These are phyloP conservation scores for Beauveria asiatica DNA, from an alignment of 2,329 filamentous ascomycete species.

Conservation along the genomic window DNA sequence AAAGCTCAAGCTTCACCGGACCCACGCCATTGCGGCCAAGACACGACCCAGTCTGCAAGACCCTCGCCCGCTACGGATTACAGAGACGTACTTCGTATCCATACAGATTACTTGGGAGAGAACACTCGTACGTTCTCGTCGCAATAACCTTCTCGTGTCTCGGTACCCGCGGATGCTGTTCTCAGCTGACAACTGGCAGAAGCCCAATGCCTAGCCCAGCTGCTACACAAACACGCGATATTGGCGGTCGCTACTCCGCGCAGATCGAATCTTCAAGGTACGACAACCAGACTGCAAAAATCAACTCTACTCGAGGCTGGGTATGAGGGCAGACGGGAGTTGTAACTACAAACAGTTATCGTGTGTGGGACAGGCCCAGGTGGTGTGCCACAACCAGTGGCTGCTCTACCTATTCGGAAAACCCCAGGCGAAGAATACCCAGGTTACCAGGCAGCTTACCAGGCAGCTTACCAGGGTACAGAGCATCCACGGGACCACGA, in stretches of 20 bases:
- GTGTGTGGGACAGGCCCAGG: no score
- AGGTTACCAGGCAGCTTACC: no score
- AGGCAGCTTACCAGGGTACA: no score
- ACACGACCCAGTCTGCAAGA: conserved; percentile 4
- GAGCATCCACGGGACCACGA: not conserved
- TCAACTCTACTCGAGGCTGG: no score
- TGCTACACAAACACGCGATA: not conserved
- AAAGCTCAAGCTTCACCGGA: not conserved
- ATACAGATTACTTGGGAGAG: not conserved
- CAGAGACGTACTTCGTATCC: no score
- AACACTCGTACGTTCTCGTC: not conserved
- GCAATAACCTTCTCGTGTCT: not conserved
- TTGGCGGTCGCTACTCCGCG: not conserved
- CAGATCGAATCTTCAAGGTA: not conserved
- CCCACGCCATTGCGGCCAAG: conserved; percentile 4
- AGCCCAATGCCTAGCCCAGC: not conserved
- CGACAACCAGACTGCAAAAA: not conserved
- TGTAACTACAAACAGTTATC: no score
- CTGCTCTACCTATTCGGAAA: no score
- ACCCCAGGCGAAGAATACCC: no score
- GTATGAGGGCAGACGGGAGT: no score
- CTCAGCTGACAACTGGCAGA: not conserved
- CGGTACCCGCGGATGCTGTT: not conserved
- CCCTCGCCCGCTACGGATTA: not conserved
- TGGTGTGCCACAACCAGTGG: no score